Percentiles rank a stretch among this genome's conserved stretches.
These are phyloP conservation scores for Aegilops longissima DNA, from an alignment of 176 grass and related monocot genomes.

Conservation along the genomic window DNA sequence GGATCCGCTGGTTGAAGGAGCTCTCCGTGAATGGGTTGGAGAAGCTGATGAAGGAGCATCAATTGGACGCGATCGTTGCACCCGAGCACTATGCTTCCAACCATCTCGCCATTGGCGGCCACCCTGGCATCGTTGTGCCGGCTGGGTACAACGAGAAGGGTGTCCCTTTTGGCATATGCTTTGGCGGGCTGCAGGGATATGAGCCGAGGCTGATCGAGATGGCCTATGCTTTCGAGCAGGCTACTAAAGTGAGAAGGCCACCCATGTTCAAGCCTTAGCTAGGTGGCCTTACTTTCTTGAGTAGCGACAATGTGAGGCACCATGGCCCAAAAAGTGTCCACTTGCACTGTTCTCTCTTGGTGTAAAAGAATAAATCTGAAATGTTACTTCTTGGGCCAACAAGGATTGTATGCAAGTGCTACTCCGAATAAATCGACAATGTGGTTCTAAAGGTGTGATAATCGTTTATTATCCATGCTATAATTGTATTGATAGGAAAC, in stretches of 20 bases:
- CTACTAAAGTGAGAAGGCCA: constrained; percentile 41
- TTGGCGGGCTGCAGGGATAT: constrained; percentile 52
- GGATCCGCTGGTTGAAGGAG: constrained; percentile 13
- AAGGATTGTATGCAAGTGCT: no score
- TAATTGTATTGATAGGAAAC: no score
- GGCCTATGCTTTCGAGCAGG: constrained; percentile 64
- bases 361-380: no score
- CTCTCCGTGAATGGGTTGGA: constrained; percentile 37
- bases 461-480: no score
- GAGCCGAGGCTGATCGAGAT: constrained; percentile 69
- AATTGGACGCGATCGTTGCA: constrained; percentile 45
- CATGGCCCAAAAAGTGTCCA: not conserved
- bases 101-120: constrained; percentile 40
- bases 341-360: not conserved
- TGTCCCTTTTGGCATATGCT: constrained; percentile 52
- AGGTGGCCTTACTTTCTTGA: not conserved
- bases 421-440: no score
- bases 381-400: no score
- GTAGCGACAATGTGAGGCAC: not conserved
- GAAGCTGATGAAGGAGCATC: constrained; percentile 40
- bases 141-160: constrained; percentile 51
- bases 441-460: no score
- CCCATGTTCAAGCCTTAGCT: constrained; percentile 25
- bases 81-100: not conserved
- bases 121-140: constrained; percentile 53